Percentiles rank a stretch among this genome's conserved stretches.
Conservation (phyloP, 2,329 filamentous ascomycete genomes). For the Cadophora luteo-olivacea region DNA sequence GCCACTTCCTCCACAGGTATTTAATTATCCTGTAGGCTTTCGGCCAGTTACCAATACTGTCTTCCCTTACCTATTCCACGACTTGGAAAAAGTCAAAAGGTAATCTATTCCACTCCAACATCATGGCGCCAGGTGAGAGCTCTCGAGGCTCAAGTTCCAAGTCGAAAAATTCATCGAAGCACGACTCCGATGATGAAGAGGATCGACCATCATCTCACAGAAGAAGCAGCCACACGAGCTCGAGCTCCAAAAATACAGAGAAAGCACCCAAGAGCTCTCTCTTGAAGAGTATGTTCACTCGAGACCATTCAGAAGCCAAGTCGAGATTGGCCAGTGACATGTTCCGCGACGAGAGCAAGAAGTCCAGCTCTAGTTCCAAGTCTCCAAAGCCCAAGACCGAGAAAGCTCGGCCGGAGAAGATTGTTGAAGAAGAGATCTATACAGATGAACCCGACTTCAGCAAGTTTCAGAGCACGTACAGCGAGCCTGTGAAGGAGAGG, state of each 20-base stretch:
- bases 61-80: not conserved
- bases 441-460: slow-evolving; percentile 4
- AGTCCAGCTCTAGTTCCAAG: not conserved
- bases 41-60: not conserved
- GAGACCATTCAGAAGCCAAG: not conserved
- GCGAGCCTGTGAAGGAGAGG: slow-evolving; percentile 10
- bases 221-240: not conserved
- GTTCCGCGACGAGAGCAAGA: slow-evolving; percentile 1
- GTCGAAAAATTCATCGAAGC: not conserved
- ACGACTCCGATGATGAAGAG: slow-evolving; percentile 4
- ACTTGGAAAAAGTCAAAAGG: not conserved
- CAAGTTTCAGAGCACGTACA: not conserved
- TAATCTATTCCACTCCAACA: not conserved
- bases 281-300: slow-evolving; percentile 2
- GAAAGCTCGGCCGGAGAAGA: not conserved
- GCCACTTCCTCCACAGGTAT: not conserved
- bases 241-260: not conserved
- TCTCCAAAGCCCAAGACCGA: not conserved
- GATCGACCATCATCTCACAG: not conserved
- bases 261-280: not conserved
- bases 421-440: not conserved
- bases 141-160: not conserved
- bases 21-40: not conserved
- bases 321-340: not conserved
- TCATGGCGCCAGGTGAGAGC: not conserved